A percentile compares a stretch with the other conserved stretches of the same genome.
These are phyloP conservation scores for Didymella sp. DNA, from an alignment of 2,329 filamentous ascomycete genomes.

Conservation along the genomic window DNA sequence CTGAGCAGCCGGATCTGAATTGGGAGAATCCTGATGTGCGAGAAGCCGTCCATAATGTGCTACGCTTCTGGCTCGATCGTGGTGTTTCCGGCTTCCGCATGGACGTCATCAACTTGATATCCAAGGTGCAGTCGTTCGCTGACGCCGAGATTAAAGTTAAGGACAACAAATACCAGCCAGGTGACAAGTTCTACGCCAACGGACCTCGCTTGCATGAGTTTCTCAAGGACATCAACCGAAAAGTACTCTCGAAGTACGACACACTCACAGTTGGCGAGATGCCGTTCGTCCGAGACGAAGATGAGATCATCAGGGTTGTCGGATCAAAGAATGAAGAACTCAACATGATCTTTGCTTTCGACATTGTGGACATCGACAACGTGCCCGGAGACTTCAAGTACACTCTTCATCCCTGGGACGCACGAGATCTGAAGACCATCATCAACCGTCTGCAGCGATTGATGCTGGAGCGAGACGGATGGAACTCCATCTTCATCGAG, in stretches of 20 bases:
- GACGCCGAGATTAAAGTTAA: constrained; percentile 41
- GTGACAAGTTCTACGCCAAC: constrained; percentile 66
- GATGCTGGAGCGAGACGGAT: constrained; percentile 49
- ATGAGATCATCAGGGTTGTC: constrained; percentile 57
- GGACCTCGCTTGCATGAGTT: constrained; percentile 74
- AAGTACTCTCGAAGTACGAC: constrained; percentile 66
- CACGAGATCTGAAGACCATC: constrained; percentile 44
- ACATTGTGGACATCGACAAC: constrained; percentile 51
- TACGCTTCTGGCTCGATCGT: constrained; percentile 79
- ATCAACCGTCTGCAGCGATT: constrained; percentile 45
- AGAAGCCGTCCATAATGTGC: constrained; percentile 72
- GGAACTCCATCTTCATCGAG: constrained; percentile 61
- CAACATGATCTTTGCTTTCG: constrained; percentile 71
- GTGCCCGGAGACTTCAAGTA: constrained; percentile 48
- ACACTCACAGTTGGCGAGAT: constrained; percentile 72
- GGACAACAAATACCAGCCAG: constrained; percentile 51
- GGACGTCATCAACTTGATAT: constrained; percentile 51
- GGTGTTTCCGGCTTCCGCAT: constrained; percentile 63
- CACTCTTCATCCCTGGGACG: constrained; percentile 44
- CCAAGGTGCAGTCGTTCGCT: constrained; percentile 41
- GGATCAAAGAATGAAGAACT: constrained; percentile 59
- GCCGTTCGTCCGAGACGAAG: constrained; percentile 59
- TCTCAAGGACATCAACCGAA: constrained; percentile 67
- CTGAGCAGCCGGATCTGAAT: constrained; percentile 81
- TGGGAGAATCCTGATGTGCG: constrained; percentile 76